phyloP scores from a whole-genome alignment of 148 eudicot genomes.

The Salicornia ramosissima region DNA sequence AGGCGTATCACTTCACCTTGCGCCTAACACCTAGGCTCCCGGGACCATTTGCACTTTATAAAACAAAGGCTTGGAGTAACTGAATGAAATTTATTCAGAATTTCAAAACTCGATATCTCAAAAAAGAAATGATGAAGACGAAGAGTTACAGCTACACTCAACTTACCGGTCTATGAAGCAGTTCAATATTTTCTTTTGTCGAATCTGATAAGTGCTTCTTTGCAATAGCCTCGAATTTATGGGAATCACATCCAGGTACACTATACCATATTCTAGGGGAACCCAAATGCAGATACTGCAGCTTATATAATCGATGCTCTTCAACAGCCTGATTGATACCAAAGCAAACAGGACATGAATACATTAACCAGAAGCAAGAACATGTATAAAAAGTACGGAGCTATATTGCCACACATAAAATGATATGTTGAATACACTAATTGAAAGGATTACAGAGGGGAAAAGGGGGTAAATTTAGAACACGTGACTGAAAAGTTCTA shows the following conservation, averaged over 20 bases:
- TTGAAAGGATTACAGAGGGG: background rate
- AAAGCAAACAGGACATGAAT: conserved; percentile 5
- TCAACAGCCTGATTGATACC: conserved; percentile 44
- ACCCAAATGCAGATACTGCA: conserved; percentile 59
- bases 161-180: conserved; percentile 48
- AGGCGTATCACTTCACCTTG: too few species aligned
- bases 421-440: background rate
- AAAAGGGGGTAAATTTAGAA: background rate
- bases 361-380: background rate
- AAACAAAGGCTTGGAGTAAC: too few species aligned
- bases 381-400: background rate
- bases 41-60: too few species aligned
- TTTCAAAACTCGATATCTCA: background rate
- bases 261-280: conserved; percentile 77
- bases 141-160: background rate
- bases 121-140: background rate
- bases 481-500: conserved; percentile 2
- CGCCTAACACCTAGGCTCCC: too few species aligned
- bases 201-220: conserved; percentile 44
- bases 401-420: background rate
- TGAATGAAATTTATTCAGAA: too few species aligned
- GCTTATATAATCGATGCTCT: conserved; percentile 64
- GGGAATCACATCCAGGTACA: conserved; percentile 42
- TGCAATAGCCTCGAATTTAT: conserved; percentile 46
- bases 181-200: conserved; percentile 30